phyloP scores from a whole-genome alignment of 1,284 basidiomycete species.

The Irpex sp. region DNA sequence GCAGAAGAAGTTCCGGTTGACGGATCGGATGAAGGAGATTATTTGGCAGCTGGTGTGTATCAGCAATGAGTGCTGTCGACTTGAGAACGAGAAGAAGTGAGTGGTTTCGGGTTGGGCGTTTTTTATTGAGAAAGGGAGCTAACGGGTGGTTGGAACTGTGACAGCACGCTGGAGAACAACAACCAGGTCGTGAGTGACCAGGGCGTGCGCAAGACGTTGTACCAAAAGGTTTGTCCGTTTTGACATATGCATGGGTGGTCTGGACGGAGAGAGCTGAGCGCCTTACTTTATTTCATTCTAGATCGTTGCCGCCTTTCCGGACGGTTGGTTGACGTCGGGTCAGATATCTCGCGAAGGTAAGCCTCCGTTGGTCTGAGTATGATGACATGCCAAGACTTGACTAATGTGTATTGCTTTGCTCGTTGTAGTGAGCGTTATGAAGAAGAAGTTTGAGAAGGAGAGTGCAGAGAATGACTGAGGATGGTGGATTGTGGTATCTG shows the following conservation, averaged over 20 bases:
- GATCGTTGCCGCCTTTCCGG: conserved; percentile 74
- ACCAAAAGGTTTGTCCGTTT: conserved; percentile 56
- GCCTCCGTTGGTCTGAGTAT: conserved; percentile 26
- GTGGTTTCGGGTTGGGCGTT: conserved; percentile 24
- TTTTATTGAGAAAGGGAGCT: neutral
- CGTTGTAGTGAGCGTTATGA: conserved; percentile 68
- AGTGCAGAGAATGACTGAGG: conserved; percentile 43
- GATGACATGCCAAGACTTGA: neutral
- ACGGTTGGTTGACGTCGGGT: conserved; percentile 62
- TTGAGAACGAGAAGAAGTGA: conserved; percentile 85
- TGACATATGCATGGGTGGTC: neutral
- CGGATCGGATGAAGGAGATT: conserved; percentile 69
- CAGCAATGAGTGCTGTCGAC: conserved; percentile 74
- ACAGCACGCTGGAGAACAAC: conserved; percentile 60
- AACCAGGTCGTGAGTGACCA: conserved; percentile 75
- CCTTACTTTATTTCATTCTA: conserved; percentile 23
- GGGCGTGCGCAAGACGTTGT: conserved; percentile 69
- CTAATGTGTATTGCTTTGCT: neutral
- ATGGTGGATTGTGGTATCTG: neutral
- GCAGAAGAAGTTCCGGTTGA: conserved; percentile 67
- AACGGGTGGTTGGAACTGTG: neutral
- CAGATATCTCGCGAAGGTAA: conserved; percentile 45
- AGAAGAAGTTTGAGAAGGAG: conserved; percentile 70
- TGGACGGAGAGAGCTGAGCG: neutral
- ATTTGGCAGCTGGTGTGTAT: conserved; percentile 78